These are phyloP conservation scores for Dictyostelium citrinum DNA, from an alignment of 78 protist genomes.

Conservation along the genomic window DNA sequence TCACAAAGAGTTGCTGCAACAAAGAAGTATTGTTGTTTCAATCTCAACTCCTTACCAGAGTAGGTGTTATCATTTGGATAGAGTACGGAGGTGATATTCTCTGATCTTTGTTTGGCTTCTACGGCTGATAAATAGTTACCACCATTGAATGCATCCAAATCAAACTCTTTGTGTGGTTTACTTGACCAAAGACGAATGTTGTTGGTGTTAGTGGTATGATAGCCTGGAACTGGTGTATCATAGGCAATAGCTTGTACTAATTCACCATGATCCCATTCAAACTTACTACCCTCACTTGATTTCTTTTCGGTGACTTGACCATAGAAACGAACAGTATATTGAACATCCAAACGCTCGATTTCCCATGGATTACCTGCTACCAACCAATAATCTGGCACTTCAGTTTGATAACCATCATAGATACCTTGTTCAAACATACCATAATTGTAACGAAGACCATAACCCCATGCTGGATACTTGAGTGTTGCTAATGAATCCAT, in stretches of 20 bases:
- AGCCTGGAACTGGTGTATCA: slow-evolving; percentile 94
- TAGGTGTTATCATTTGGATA: slow-evolving; percentile 97
- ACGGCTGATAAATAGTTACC: slow-evolving; percentile 94
- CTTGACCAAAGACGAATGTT: slow-evolving; percentile 96
- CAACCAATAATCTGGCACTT: slow-evolving; percentile 95
- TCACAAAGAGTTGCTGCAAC: slow-evolving; percentile 95
- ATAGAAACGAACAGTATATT: slow-evolving; percentile 83
- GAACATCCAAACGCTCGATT: slow-evolving; percentile 86
- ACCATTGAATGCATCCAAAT: slow-evolving; percentile 90
- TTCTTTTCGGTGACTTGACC: slow-evolving; percentile 78
- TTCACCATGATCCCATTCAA: slow-evolving; percentile 89
- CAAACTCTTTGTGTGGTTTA: slow-evolving; percentile 89
- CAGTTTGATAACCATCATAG: slow-evolving; percentile 92
- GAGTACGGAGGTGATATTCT: slow-evolving; percentile 93
- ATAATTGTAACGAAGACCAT: slow-evolving; percentile 93
- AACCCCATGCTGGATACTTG: slow-evolving; percentile 92
- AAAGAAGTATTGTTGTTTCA: slow-evolving; percentile 98
- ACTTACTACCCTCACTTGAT: slow-evolving; percentile 21
- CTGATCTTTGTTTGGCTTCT: slow-evolving; percentile 87
- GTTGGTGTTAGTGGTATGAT: slow-evolving; percentile 87
- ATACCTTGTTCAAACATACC: slow-evolving; percentile 97
- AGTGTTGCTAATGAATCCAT: slow-evolving; percentile 94
- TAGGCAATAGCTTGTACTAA: slow-evolving; percentile 85
- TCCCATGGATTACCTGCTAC: slow-evolving; percentile 95
- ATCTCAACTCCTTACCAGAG: slow-evolving; percentile 94